Conservation (phyloP, 2,329 filamentous ascomycete genomes). For the Trichoderma harzianum region DNA sequence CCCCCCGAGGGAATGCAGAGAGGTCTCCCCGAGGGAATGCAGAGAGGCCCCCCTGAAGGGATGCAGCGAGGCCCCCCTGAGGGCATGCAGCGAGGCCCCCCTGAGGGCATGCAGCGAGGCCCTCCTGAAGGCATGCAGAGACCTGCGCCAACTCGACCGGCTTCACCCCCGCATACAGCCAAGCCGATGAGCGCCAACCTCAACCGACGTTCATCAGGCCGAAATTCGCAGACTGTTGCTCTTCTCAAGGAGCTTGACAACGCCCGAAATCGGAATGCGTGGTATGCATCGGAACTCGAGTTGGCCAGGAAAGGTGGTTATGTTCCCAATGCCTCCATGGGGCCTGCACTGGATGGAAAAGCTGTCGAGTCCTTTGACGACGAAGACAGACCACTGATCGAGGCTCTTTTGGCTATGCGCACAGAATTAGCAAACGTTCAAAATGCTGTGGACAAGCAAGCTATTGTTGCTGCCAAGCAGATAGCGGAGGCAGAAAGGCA, state of each 20-base stretch:
- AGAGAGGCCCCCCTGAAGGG: background rate
- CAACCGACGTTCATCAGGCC: constrained; percentile 55
- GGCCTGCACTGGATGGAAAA: constrained; percentile 72
- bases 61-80: constrained; percentile 36
- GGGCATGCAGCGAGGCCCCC: constrained; percentile 37
- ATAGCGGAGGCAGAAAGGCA: constrained; percentile 95
- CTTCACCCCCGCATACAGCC: constrained; percentile 57
- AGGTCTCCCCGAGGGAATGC: constrained; percentile 25
- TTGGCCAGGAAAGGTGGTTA: constrained; percentile 90
- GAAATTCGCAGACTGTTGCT: constrained; percentile 66
- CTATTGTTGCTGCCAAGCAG: constrained; percentile 76
- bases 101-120: background rate
- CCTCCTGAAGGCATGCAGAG: constrained; percentile 48
- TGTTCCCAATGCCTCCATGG: constrained; percentile 64
- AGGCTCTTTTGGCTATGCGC: constrained; percentile 88
- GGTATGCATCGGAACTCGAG: constrained; percentile 94
- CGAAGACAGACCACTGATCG: constrained; percentile 86
- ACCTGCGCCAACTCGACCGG: constrained; percentile 40
- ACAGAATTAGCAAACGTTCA: constrained; percentile 88
- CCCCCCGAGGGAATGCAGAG: constrained; percentile 51
- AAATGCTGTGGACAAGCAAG: constrained; percentile 82
- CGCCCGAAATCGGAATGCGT: constrained; percentile 82
- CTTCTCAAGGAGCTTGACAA: constrained; percentile 84
- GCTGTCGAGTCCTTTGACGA: constrained; percentile 79
- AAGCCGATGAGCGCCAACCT: constrained; percentile 58